A percentile compares a stretch with the other conserved stretches of the same genome.
Conservation (phyloP, 345 rosid genomes). For the Brassica incana region DNA sequence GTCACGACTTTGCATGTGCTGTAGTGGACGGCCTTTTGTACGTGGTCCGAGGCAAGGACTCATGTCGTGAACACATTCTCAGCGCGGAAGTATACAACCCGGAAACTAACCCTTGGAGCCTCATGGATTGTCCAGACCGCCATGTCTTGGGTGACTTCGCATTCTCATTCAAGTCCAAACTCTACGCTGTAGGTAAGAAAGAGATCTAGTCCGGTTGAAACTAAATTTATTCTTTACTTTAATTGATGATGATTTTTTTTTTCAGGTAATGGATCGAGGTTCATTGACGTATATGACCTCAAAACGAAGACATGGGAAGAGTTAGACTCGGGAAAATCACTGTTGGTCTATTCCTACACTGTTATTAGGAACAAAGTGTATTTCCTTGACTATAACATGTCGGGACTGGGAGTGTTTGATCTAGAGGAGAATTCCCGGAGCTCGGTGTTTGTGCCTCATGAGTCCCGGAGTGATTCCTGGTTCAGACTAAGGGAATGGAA, state of each 20-base stretch:
- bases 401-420: background rate
- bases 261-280: background rate
- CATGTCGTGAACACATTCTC: background rate
- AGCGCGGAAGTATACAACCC: background rate
- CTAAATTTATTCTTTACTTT: no score
- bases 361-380: background rate
- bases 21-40: background rate
- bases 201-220: no score
- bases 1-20: background rate
- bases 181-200: background rate
- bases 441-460: background rate
- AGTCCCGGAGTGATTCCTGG: background rate
- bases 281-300: background rate
- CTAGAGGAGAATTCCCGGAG: background rate
- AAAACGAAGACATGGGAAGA: background rate
- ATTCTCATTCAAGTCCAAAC: background rate
- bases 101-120: background rate
- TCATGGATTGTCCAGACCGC: background rate
- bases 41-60: background rate
- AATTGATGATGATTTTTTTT: no score
- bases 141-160: background rate
- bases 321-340: background rate
- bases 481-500: background rate
- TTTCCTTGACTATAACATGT: background rate
- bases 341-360: background rate